These are phyloP conservation scores for Camelina neglecta DNA, from an alignment of 345 rosid genomes.

Conservation along the genomic window DNA sequence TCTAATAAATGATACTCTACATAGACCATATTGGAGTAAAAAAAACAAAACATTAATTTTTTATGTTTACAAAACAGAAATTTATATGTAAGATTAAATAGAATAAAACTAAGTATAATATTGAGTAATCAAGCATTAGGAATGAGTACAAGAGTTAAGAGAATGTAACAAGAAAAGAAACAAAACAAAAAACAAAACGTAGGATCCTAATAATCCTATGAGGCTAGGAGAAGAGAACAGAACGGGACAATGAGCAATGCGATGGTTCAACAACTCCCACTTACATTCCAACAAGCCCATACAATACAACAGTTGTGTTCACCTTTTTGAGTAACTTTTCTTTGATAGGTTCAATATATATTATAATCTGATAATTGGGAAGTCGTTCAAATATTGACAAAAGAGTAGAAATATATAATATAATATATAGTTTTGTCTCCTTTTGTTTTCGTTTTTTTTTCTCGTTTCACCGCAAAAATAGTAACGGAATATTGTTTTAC, in stretches of 20 bases:
- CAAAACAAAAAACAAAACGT: slow-evolving; percentile 25
- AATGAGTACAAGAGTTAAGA: slow-evolving; percentile 18
- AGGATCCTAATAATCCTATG: slow-evolving; percentile 37
- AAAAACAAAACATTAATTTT: background rate
- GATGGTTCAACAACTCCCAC: slow-evolving; percentile 85
- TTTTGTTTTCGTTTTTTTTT: slow-evolving; percentile 20
- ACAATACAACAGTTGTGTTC: slow-evolving; percentile 49
- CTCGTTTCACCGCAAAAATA: slow-evolving; percentile 20
- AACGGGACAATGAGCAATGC: slow-evolving; percentile 42
- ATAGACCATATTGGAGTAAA: background rate
- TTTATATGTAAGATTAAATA: background rate
- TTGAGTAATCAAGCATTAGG: background rate
- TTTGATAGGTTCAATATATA: slow-evolving; percentile 38
- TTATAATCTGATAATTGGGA: slow-evolving; percentile 43
- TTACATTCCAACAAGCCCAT: slow-evolving; percentile 64
- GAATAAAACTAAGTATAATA: background rate
- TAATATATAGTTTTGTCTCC: slow-evolving; percentile 28
- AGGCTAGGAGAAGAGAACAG: slow-evolving; percentile 22
- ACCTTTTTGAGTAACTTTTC: slow-evolving; percentile 18
- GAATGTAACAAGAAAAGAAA: slow-evolving; percentile 14
- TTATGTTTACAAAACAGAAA: background rate
- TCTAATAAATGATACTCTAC: background rate
- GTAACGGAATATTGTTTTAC: slow-evolving; percentile 23
- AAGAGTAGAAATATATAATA: slow-evolving; percentile 3
- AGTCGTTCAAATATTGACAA: slow-evolving; percentile 35